These are phyloP conservation scores for Fibroporia radiculosa DNA, from an alignment of 768 basidiomycete genomes.

Conservation along the genomic window DNA sequence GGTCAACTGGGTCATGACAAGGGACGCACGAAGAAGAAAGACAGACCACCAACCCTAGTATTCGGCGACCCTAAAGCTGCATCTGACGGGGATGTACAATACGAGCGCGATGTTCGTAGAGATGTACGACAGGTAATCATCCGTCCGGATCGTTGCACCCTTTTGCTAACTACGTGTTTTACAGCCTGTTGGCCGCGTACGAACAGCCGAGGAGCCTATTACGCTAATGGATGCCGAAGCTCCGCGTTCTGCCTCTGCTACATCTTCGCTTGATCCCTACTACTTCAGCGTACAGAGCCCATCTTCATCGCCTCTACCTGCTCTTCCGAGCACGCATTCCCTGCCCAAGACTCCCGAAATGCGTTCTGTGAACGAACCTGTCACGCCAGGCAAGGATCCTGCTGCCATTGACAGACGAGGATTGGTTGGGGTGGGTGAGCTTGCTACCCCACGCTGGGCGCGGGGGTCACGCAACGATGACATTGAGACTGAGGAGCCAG, in stretches of 20 bases:
- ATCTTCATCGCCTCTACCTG: slow-evolving; percentile 55
- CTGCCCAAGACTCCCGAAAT: slow-evolving; percentile 59
- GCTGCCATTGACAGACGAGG: slow-evolving; percentile 77
- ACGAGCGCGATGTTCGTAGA: slow-evolving; percentile 28
- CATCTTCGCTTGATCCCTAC: slow-evolving; percentile 82
- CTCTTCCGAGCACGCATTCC: slow-evolving; percentile 26
- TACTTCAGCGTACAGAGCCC: slow-evolving; percentile 73
- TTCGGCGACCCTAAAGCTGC: slow-evolving; percentile 30
- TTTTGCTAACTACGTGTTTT: slow-evolving; percentile 11
- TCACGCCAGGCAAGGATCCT: slow-evolving; percentile 72
- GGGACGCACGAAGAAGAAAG: slow-evolving; percentile 35
- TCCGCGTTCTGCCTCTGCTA: slow-evolving; percentile 66
- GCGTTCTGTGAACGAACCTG: slow-evolving; percentile 39
- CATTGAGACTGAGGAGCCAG: slow-evolving; percentile 25
- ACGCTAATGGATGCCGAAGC: slow-evolving; percentile 38
- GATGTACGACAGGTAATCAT: slow-evolving; percentile 28
- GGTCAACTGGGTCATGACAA: slow-evolving; percentile 33
- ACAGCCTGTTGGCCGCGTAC: slow-evolving; percentile 42
- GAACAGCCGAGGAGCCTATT: slow-evolving; percentile 28
- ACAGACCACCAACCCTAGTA: slow-evolving; percentile 47
- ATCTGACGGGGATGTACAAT: slow-evolving; percentile 33
- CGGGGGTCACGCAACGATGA: slow-evolving; percentile 36
- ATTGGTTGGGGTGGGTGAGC: slow-evolving; percentile 91
- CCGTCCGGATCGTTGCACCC: slow-evolving; percentile 4
- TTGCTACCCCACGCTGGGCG: slow-evolving; percentile 93